Conservation (phyloP, 768 basidiomycete species). For the Tulasnella sp. region DNA sequence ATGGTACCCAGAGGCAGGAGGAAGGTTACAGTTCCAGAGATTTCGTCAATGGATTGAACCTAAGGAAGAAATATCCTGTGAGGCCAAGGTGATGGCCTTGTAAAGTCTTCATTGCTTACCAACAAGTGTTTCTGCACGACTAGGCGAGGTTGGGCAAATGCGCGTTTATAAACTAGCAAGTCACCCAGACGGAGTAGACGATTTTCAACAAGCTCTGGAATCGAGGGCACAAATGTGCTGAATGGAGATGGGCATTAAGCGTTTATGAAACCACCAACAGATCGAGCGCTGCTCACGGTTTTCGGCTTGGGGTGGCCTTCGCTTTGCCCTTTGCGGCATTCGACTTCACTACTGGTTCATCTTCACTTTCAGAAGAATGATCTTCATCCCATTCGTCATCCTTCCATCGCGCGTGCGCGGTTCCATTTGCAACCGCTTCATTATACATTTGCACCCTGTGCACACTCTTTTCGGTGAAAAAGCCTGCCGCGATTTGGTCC, state of each 20-base stretch:
- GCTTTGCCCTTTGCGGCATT: neutral
- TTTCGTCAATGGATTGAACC: slow-evolving; percentile 48
- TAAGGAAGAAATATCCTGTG: slow-evolving; percentile 29
- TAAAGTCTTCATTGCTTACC: slow-evolving; percentile 36
- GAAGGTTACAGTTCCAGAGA: slow-evolving; percentile 43
- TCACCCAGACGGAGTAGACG: slow-evolving; percentile 50
- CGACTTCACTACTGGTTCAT: slow-evolving; percentile 11
- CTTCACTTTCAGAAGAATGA: slow-evolving; percentile 34
- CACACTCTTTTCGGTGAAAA: slow-evolving; percentile 45
- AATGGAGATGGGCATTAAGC: neutral
- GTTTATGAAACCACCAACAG: neutral
- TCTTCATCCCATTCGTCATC: slow-evolving; percentile 57
- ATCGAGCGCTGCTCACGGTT: neutral
- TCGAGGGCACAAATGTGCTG: neutral
- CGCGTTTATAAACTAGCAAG: slow-evolving; percentile 50
- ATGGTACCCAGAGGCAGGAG: slow-evolving; percentile 41
- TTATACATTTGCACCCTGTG: slow-evolving; percentile 45
- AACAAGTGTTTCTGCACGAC: slow-evolving; percentile 55
- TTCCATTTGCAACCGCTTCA: slow-evolving; percentile 45
- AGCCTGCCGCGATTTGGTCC: slow-evolving; percentile 54
- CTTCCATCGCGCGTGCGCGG: slow-evolving; percentile 56
- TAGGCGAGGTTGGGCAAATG: slow-evolving; percentile 41
- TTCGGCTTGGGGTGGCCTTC: neutral
- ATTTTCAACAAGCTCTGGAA: slow-evolving; percentile 43
- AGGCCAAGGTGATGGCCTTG: neutral